A percentile compares a stretch with the other conserved stretches of the same genome.
These are phyloP conservation scores for Botrytis cinerea DNA, from an alignment of 2,329 filamentous ascomycete species.

Conservation along the genomic window DNA sequence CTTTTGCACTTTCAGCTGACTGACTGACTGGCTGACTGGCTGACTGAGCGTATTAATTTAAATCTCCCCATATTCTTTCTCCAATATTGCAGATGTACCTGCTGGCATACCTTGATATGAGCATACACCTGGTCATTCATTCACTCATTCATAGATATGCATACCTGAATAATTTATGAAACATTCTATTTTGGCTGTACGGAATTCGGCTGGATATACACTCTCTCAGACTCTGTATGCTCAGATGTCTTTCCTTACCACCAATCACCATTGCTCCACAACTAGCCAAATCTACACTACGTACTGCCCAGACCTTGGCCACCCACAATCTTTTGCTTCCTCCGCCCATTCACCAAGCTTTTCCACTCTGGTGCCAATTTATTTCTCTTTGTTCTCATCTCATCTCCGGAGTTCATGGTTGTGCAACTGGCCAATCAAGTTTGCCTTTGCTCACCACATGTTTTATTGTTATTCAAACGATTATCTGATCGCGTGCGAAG, in stretches of 20 bases:
- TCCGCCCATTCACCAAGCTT: constrained; percentile 18
- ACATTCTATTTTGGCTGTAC: not conserved
- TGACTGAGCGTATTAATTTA: not conserved
- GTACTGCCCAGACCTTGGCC: constrained; percentile 18
- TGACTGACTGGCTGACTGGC: not conserved
- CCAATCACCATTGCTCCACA: not conserved
- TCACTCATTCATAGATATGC: not conserved
- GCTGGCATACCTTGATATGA: too few relatives aligned
- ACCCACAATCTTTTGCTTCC: not conserved
- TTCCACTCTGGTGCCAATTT: constrained; percentile 19
- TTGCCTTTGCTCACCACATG: not conserved
- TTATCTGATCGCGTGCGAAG: not conserved
- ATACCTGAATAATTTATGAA: not conserved
- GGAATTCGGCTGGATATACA: not conserved
- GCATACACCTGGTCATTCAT: not conserved
- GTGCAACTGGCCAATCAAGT: not conserved
- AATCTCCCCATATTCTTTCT: not conserved
- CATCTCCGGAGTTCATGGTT: not conserved
- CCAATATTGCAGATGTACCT: not conserved
- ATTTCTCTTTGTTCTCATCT: not conserved
- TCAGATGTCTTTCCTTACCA: not conserved
- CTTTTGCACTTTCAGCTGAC: not conserved
- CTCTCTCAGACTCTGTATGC: not conserved
- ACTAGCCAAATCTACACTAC: not conserved
- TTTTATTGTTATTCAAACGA: not conserved